A percentile compares a stretch with the other conserved stretches of the same genome.
Conservation (phyloP, 768 basidiomycete species). For the Leccinum subgranulosum region DNA sequence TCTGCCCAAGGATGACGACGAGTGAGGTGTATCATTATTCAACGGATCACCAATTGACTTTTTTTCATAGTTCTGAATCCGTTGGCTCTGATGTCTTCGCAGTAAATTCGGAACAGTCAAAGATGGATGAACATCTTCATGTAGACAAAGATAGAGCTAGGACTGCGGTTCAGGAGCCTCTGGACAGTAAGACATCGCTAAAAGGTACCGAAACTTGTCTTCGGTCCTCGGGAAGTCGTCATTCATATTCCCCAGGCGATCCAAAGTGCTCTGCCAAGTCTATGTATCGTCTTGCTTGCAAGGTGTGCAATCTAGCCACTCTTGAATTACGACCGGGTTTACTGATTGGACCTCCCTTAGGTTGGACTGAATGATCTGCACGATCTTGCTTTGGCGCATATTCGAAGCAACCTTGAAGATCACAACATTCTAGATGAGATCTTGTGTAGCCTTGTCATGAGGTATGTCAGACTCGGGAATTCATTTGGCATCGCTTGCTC, state of each 20-base stretch:
- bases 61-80: conserved; percentile 10
- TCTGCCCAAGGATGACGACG: too few species aligned
- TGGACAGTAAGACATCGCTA: neutral
- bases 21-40: too few species aligned
- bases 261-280: conserved; percentile 40
- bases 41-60: neutral
- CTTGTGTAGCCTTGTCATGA: conserved; percentile 15
- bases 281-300: conserved; percentile 41
- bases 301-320: conserved; percentile 22
- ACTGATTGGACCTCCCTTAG: conserved; percentile 1
- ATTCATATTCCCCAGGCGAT: conserved; percentile 4
- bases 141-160: neutral
- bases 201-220: neutral
- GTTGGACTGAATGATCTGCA: conserved; percentile 19
- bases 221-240: conserved; percentile 5
- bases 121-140: neutral
- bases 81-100: conserved; percentile 19
- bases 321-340: too few species aligned
- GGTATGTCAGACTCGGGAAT: conserved; percentile 3
- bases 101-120: conserved; percentile 10
- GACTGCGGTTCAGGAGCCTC: neutral
- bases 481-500: neutral
- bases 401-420: conserved; percentile 17
- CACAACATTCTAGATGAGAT: conserved; percentile 26
- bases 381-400: conserved; percentile 15